Conservation (phyloP, 768 basidiomycete species). For the Pisolithus orientalis region DNA sequence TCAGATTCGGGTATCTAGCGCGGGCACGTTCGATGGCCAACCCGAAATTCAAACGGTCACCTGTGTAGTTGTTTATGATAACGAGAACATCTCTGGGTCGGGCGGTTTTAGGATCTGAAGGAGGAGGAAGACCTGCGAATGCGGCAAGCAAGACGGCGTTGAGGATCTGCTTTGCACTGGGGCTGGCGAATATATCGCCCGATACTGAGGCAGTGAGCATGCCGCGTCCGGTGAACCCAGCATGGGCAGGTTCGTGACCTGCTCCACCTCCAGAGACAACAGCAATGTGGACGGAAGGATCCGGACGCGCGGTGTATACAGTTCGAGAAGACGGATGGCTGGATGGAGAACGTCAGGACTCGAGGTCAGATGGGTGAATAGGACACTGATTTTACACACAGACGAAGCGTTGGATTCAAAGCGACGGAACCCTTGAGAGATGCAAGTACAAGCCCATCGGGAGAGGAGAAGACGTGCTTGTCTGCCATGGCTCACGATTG, state of each 20-base stretch:
- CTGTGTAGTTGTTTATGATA: slow-evolving; percentile 46
- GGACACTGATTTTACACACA: slow-evolving; percentile 25
- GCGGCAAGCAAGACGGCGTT: slow-evolving; percentile 43
- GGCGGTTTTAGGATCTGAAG: not conserved
- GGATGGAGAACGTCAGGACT: not conserved
- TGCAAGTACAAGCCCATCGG: slow-evolving; percentile 38
- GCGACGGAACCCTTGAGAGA: slow-evolving; percentile 37
- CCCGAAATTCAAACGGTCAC: slow-evolving; percentile 54
- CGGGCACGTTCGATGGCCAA: slow-evolving; percentile 49
- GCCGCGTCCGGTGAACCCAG: slow-evolving; percentile 50
- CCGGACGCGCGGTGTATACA: slow-evolving; percentile 24
- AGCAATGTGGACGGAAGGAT: slow-evolving; percentile 25
- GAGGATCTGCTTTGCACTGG: slow-evolving; percentile 54
- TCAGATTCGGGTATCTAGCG: slow-evolving; percentile 23
- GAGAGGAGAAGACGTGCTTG: slow-evolving; percentile 37
- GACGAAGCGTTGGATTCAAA: slow-evolving; percentile 33
- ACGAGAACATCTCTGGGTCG: slow-evolving; percentile 23
- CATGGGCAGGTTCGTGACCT: slow-evolving; percentile 58
- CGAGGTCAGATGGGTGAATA: too few relatives aligned
- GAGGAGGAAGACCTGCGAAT: slow-evolving; percentile 18
- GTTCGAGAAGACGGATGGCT: slow-evolving; percentile 35
- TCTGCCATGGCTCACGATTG: slow-evolving; percentile 27
- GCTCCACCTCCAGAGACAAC: slow-evolving; percentile 46
- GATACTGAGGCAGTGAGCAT: slow-evolving; percentile 51
- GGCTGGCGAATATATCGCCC: slow-evolving; percentile 60